Conservation (phyloP, 163 green algal species). For the Botryococcus braunii region DNA sequence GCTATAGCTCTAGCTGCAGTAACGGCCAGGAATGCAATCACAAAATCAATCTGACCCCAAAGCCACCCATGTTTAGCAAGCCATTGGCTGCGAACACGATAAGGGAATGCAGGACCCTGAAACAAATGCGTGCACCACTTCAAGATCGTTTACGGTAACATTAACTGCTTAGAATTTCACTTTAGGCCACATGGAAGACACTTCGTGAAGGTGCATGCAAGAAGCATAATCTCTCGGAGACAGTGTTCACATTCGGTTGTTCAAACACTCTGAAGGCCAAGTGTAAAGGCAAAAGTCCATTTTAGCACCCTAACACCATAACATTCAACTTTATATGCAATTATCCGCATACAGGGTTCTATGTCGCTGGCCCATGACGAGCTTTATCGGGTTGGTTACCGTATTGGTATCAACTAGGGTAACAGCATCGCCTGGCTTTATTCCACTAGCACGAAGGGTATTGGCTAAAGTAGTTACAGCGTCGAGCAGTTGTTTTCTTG, state of each 20-base stretch:
- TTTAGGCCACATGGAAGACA: too few relatives aligned
- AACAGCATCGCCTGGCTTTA: conserved; percentile 51
- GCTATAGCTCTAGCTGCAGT: conserved; percentile 49
- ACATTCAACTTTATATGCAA: background rate
- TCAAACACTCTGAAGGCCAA: background rate
- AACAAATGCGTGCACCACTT: too few relatives aligned
- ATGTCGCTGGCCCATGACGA: background rate
- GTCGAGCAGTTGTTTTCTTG: too few relatives aligned
- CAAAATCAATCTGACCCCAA: conserved; percentile 55
- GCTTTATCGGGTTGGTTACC: conserved; percentile 18
- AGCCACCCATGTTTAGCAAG: background rate
- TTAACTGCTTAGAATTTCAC: background rate
- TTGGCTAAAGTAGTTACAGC: conserved; percentile 25
- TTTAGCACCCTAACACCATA: background rate
- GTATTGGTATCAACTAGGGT: conserved; percentile 58
- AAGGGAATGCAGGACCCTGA: too few relatives aligned
- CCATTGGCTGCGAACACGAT: background rate
- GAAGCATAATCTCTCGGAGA: background rate
- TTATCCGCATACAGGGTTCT: background rate
- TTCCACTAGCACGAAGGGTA: conserved; percentile 28
- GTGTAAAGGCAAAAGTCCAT: background rate
- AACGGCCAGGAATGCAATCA: conserved; percentile 67
- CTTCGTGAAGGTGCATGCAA: too few relatives aligned
- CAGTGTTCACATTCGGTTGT: background rate
- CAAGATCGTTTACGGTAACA: background rate